These are phyloP conservation scores for Forsythia viridissima DNA, from an alignment of 257 asterid genomes.

Conservation along the genomic window DNA sequence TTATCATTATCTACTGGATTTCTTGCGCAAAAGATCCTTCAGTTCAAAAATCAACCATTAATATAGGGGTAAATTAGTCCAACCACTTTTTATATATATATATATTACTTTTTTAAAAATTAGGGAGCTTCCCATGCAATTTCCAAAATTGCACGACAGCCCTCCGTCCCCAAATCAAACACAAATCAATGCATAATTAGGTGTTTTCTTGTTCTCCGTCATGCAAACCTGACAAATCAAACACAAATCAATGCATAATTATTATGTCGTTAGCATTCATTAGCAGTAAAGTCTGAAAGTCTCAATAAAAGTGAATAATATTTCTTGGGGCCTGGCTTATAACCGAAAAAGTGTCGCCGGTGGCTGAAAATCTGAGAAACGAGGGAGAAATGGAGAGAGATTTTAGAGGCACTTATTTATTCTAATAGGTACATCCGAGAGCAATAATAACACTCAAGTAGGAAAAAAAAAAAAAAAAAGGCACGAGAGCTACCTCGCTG, in stretches of 20 bases:
- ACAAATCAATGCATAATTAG: too few species aligned
- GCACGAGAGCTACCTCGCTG: neutral
- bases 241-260: conserved; percentile 2
- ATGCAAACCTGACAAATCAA: conserved; percentile 35
- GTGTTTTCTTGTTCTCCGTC: conserved; percentile 52
- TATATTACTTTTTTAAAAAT: too few species aligned
- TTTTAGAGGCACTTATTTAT: neutral
- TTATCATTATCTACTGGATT: too few species aligned
- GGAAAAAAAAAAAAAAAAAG: too few species aligned
- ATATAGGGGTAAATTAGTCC: too few species aligned
- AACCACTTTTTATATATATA: too few species aligned
- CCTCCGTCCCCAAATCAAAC: too few species aligned
- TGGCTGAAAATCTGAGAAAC: conserved; percentile 14
- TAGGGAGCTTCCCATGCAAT: too few species aligned
- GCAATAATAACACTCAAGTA: neutral
- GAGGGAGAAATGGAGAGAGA: neutral
- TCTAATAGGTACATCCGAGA: neutral
- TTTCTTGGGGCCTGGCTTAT: neutral
- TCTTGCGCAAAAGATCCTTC: too few species aligned
- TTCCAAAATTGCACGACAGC: too few species aligned
- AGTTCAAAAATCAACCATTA: too few species aligned
- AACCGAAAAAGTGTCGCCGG: conserved; percentile 22
- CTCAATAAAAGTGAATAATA: neutral
- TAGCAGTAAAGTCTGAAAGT: neutral
- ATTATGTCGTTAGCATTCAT: neutral